Conservation (phyloP, 176 grass and related monocot genomes). For the Aegilops bicornis region DNA sequence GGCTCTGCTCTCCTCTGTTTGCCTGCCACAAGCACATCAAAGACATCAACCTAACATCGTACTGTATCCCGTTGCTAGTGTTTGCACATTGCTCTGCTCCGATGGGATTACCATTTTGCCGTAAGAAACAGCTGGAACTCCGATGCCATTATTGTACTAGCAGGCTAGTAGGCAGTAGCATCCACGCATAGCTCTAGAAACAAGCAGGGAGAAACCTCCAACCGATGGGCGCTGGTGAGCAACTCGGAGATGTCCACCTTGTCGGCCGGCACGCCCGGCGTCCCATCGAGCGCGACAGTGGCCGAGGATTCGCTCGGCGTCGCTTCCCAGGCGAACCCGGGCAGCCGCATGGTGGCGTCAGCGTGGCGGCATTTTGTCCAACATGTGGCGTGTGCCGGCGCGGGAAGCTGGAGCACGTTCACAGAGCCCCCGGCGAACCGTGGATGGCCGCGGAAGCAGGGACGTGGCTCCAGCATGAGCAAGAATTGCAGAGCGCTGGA, state of each 20-base stretch:
- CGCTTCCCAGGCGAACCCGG: not conserved
- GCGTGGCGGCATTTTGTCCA: not conserved
- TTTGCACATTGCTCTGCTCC: too few relatives aligned
- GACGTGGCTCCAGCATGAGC: not conserved
- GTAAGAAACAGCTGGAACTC: too few relatives aligned
- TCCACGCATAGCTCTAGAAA: not conserved
- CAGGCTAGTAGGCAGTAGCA: not conserved
- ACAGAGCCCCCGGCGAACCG: too few relatives aligned
- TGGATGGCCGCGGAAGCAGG: not conserved
- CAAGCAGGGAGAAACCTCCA: not conserved
- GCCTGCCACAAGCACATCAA: too few relatives aligned
- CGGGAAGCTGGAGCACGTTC: too few relatives aligned
- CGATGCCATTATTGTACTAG: too few relatives aligned
- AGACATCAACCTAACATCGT: too few relatives aligned
- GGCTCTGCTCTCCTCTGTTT: too few relatives aligned
- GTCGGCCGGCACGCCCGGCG: not conserved
- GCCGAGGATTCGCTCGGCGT: not conserved
- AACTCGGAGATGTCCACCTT: not conserved
- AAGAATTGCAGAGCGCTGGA: too few relatives aligned
- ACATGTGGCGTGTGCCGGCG: not conserved
- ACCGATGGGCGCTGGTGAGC: not conserved
- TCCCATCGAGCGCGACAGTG: not conserved
- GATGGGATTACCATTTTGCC: not conserved
- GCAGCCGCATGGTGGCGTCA: not conserved
- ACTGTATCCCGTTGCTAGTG: too few relatives aligned